phyloP scores from a whole-genome alignment of 768 basidiomycete genomes.

The Boletellus emodensis region DNA sequence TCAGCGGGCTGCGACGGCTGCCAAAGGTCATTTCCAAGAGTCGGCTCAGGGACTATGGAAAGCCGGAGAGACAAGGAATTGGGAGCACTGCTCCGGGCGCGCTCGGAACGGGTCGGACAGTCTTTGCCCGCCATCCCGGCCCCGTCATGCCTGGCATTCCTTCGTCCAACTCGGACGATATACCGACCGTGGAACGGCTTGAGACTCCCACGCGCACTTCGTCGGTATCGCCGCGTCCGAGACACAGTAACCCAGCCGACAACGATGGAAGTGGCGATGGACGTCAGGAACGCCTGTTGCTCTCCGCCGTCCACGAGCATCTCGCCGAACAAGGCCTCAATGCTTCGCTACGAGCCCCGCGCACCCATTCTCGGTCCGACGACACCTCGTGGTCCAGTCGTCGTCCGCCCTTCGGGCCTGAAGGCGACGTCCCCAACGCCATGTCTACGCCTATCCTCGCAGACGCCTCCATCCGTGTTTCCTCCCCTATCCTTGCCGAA shows the following conservation, averaged over 20 bases:
- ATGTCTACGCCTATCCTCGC: constrained; percentile 30
- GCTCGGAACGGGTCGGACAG: constrained; percentile 10
- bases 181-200: constrained; percentile 28
- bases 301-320: constrained; percentile 24
- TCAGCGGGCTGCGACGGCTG: constrained; percentile 28
- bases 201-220: constrained; percentile 23
- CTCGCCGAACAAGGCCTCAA: constrained; percentile 15
- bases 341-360: constrained; percentile 12
- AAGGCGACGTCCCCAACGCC: constrained; percentile 23
- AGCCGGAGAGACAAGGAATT: constrained; percentile 19
- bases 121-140: constrained; percentile 20
- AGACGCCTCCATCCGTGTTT: constrained; percentile 21
- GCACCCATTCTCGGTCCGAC: constrained; percentile 19
- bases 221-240: constrained; percentile 22
- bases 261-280: constrained; percentile 20
- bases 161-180: constrained; percentile 26
- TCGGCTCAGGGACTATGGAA: constrained; percentile 25
- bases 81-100: neutral
- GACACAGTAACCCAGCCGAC: constrained; percentile 13
- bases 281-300: constrained; percentile 24
- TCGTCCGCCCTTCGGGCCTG: constrained; percentile 19
- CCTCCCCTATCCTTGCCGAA: constrained; percentile 39
- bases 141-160: constrained; percentile 18
- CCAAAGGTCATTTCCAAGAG: constrained; percentile 33
- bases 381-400: constrained; percentile 24